These are phyloP conservation scores for Yamadazyma diospyri DNA, from an alignment of 1,139 yeast genomes.

Conservation along the genomic window DNA sequence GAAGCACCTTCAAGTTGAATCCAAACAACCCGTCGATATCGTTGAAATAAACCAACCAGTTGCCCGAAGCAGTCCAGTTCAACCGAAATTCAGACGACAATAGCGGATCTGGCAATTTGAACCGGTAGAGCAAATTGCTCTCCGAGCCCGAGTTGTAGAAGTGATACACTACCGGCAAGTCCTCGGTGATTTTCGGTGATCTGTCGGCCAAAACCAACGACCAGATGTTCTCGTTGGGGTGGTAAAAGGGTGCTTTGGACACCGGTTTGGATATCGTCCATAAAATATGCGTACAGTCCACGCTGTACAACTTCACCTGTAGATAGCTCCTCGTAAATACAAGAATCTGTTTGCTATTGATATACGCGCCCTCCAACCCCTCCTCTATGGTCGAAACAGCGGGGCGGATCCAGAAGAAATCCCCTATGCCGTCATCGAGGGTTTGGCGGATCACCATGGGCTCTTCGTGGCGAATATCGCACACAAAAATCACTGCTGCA, in stretches of 20 bases:
- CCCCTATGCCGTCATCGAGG: slow-evolving; percentile 27
- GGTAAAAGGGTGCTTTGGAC: slow-evolving; percentile 12
- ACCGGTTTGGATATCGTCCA: slow-evolving; percentile 27
- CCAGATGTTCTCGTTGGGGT: slow-evolving; percentile 24
- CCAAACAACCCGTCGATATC: slow-evolving; percentile 25
- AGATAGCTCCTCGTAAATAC: slow-evolving; percentile 27
- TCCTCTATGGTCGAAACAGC: slow-evolving; percentile 1
- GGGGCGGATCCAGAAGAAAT: slow-evolving; percentile 36
- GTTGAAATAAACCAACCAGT: slow-evolving; percentile 32
- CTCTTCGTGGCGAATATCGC: slow-evolving; percentile 19
- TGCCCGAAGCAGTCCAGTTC: slow-evolving; percentile 34
- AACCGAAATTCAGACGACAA: slow-evolving; percentile 19
- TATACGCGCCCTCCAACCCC: slow-evolving; percentile 24
- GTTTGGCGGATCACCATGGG: slow-evolving; percentile 32
- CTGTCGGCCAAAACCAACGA: slow-evolving; percentile 22
- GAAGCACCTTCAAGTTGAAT: slow-evolving; percentile 26
- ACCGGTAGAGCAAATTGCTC: slow-evolving; percentile 24
- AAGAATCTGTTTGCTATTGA: slow-evolving; percentile 31
- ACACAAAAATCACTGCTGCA: slow-evolving; percentile 21
- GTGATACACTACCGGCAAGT: slow-evolving; percentile 27
- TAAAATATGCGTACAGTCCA: slow-evolving; percentile 34
- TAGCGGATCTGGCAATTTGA: slow-evolving; percentile 18
- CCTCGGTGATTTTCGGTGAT: slow-evolving; percentile 10
- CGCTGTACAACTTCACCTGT: slow-evolving; percentile 33
- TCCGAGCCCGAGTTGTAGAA: slow-evolving; percentile 33